Evolutionary conservation across 768 basidiomycete genomes (phyloP).

Genomic region (Termitomyces titanicus): DNA sequence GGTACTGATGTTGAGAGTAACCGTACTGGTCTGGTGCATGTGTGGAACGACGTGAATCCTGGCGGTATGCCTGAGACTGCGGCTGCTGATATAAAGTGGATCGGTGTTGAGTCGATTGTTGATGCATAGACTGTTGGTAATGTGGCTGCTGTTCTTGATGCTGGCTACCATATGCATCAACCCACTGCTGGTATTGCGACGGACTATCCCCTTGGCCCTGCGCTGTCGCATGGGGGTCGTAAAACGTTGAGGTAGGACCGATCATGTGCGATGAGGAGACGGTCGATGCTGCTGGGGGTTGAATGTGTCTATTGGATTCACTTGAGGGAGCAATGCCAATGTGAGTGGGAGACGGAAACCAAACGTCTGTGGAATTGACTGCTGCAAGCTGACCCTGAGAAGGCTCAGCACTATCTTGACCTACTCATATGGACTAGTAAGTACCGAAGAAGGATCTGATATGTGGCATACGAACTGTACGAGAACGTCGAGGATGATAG

Average conservation of each 20-base stretch:
- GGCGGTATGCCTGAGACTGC: conserved; percentile 16
- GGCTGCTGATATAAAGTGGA: conserved; percentile 14
- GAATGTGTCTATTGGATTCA: conserved; percentile 11
- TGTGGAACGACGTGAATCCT: conserved; percentile 11
- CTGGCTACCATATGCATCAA: conserved; percentile 24
- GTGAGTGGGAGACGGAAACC: conserved; percentile 10
- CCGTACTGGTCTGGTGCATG: conserved; percentile 24
- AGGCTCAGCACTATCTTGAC: conserved; percentile 7
- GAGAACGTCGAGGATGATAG: conserved; percentile 18
- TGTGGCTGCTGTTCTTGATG: conserved; percentile 19
- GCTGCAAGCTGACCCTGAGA: conserved; percentile 4
- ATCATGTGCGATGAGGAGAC: conserved; percentile 42
- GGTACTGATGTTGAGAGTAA: conserved; percentile 24
- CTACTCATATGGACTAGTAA: conserved; percentile 8
- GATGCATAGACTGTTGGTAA: conserved; percentile 17
- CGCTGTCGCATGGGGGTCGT: conserved; percentile 40
- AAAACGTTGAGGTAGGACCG: conserved; percentile 49
- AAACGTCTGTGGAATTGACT: conserved; percentile 7
- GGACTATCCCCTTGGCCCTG: conserved; percentile 21
- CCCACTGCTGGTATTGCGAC: conserved; percentile 42
- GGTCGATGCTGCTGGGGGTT: conserved; percentile 15
- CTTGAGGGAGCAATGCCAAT: conserved; percentile 13
- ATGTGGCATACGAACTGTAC: conserved; percentile 17
- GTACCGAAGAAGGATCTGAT: conserved; percentile 2
- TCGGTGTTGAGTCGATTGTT: conserved; percentile 18